phyloP scores from a whole-genome alignment of 306 rosid genomes.

The Rosa persica region DNA sequence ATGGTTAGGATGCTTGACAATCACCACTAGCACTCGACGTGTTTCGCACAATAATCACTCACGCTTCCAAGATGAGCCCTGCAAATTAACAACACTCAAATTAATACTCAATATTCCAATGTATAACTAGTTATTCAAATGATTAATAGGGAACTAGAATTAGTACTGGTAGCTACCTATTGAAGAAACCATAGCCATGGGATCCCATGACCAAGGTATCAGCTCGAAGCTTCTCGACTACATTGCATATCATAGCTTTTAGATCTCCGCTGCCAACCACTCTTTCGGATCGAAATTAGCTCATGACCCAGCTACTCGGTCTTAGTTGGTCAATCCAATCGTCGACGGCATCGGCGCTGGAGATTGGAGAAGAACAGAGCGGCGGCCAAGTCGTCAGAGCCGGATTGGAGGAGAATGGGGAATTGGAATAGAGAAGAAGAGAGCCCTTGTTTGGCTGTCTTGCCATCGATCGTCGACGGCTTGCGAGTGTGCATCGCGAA shows the following conservation, averaged over 20 bases:
- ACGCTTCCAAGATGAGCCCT: slow-evolving; percentile 87
- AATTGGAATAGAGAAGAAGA: no score
- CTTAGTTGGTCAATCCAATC: no score
- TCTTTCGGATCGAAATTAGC: no score
- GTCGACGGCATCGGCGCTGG: no score
- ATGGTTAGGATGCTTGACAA: slow-evolving; percentile 55
- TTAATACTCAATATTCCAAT: neutral
- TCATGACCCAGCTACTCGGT: no score
- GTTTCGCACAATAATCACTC: slow-evolving; percentile 70
- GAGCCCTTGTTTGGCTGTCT: no score
- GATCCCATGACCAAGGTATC: slow-evolving; percentile 84
- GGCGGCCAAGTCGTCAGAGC: no score
- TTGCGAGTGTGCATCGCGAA: no score
- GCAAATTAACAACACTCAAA: slow-evolving; percentile 8
- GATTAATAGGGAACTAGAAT: neutral
- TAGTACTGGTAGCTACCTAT: slow-evolving; percentile 36
- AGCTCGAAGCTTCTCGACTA: slow-evolving; percentile 52
- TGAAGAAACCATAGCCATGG: slow-evolving; percentile 80
- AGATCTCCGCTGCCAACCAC: slow-evolving; percentile 65
- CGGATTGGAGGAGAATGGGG: no score
- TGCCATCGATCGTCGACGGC: no score
- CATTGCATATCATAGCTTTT: slow-evolving; percentile 62
- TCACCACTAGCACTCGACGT: slow-evolving; percentile 78
- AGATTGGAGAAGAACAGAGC: no score
- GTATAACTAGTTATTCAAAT: neutral